Percentiles rank a stretch among this genome's conserved stretches.
phyloP scores from a whole-genome alignment of 768 basidiomycete species.

The Pleurotus tuoliensis region DNA sequence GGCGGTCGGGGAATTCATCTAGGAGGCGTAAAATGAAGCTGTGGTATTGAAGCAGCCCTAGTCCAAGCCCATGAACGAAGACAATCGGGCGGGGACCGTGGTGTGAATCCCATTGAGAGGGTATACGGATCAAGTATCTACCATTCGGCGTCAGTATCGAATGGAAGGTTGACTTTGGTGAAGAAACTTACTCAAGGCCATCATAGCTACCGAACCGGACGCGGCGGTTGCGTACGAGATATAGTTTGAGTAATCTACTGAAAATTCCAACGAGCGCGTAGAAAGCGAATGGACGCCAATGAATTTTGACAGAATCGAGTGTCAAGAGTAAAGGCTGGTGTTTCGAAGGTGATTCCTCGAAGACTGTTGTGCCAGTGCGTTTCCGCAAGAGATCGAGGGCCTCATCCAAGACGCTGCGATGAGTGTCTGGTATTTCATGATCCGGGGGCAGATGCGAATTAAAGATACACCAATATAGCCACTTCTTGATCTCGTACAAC shows the following conservation, averaged over 20 bases:
- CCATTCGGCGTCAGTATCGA: neutral
- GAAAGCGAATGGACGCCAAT: conserved; percentile 64
- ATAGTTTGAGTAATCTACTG: conserved; percentile 45
- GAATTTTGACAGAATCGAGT: conserved; percentile 70
- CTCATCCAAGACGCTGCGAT: conserved; percentile 50
- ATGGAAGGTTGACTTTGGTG: neutral
- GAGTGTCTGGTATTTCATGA: conserved; percentile 41
- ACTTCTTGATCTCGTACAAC: conserved; percentile 57
- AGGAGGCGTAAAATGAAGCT: conserved; percentile 58
- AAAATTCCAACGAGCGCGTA: conserved; percentile 48
- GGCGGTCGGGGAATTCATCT: conserved; percentile 54
- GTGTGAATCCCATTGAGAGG: conserved; percentile 57
- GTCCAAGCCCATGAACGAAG: conserved; percentile 86
- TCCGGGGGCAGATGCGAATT: conserved; percentile 56
- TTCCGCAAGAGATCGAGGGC: conserved; percentile 63
- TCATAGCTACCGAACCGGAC: conserved; percentile 46
- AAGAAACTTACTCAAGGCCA: conserved; percentile 60
- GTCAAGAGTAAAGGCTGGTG: conserved; percentile 64
- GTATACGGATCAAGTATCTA: conserved; percentile 75
- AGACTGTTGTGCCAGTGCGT: conserved; percentile 63
- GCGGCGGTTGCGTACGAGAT: conserved; percentile 37
- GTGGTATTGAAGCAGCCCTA: conserved; percentile 73
- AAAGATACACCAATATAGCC: conserved; percentile 85
- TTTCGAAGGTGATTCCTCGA: conserved; percentile 52
- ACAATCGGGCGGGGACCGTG: conserved; percentile 67